Evolutionary conservation across 306 rosid species (phyloP).

Genomic region (Malus orientalis): DNA sequence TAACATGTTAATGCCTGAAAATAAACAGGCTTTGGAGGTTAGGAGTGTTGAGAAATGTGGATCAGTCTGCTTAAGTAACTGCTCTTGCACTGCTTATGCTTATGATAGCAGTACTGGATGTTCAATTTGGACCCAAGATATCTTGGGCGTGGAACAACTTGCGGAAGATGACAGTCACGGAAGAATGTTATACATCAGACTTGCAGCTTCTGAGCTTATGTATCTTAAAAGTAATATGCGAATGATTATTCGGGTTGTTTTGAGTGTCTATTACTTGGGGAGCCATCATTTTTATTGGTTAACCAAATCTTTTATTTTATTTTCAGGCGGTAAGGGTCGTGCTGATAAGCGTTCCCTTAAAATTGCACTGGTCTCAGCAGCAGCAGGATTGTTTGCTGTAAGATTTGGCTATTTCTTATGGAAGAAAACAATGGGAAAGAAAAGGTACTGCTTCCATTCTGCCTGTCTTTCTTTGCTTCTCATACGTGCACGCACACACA

Average conservation of each 20-base stretch:
- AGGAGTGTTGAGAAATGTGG: too few species aligned
- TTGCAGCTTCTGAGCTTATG: conserved; percentile 2
- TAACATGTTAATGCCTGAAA: too few species aligned
- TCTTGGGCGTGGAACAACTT: neutral
- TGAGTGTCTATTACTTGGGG: neutral
- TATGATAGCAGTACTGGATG: too few species aligned
- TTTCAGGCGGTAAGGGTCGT: neutral
- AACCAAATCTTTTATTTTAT: neutral
- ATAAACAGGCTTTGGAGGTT: too few species aligned
- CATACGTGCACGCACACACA: too few species aligned
- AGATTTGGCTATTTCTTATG: neutral
- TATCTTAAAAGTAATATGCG: too few species aligned
- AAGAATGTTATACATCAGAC: neutral
- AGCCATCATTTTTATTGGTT: neutral
- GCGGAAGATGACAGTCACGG: neutral
- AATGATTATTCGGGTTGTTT: neutral
- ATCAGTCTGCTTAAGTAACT: too few species aligned
- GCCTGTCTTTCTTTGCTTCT: neutral
- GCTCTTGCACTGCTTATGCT: too few species aligned
- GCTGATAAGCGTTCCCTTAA: neutral
- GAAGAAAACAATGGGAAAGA: neutral
- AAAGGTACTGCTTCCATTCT: neutral
- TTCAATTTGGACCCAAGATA: neutral
- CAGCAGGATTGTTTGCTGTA: neutral
- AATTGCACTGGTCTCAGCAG: neutral